Evolutionary conservation across 2,329 filamentous ascomycete species (phyloP), one percentile per base, ranked within the genome.

Genomic region (Diplodia sapinea): DNA sequence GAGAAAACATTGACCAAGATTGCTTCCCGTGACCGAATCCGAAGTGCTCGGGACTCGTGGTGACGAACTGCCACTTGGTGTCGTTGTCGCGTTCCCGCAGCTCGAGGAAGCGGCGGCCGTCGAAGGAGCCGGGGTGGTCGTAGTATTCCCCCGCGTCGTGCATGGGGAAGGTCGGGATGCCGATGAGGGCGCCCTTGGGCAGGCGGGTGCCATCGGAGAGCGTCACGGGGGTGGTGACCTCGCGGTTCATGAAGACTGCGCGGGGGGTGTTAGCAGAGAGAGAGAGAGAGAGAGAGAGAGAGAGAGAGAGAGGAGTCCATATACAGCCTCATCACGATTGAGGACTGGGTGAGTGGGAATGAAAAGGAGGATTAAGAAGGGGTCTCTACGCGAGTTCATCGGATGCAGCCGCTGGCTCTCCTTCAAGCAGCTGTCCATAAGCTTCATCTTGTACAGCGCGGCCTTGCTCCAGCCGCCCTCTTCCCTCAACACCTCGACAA

Each of bases 391-490:
- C 4, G 43, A 9, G 6, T 31, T 26, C 29, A 36, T 36, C 4
- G 57, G 57, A 9, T 62, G 57, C 9, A 50, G 29, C 31, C 81
- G 72, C 51, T 78, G 76, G 8, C 65, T 72, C 68, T 83, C 80
- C 59, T 82, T 81, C 61, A 82, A 69, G 0, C 78, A 75, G 65
- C 38, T 82, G 69, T 83, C 81, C 68, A 82, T 70, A 1, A 81
- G 71, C 67, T 78, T 78, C 49, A 83, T 70, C 56, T 79, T 77
- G 67, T 77, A 78, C 38, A 43, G 43, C 15, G 43, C 33, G 1
- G 2, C 52, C 31, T 47, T 67, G 3, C 11, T 54, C 56, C 55
- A 63, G 9, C 55, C 54, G 2, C 49, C 47, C 11, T 61, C 65
- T 13, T 69, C 69, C 8, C 43, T 20, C n/a, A 70, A 6, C 3